Percentiles rank a stretch among this genome's conserved stretches.
Conservation (phyloP, 306 rosid species). For the Sicyos edulis region DNA sequence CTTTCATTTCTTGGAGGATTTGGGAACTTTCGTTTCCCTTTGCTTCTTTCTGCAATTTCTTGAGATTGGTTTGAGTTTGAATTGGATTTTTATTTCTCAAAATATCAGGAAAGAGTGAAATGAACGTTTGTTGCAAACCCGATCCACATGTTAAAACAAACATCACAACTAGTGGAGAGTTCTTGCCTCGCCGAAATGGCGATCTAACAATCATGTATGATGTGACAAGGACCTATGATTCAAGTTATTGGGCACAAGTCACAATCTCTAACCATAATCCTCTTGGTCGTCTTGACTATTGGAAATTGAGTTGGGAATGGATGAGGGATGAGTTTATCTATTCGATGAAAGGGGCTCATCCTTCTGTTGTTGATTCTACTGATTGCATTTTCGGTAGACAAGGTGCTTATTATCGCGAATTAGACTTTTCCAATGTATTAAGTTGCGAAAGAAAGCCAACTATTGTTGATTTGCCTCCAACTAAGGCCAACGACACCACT, state of each 20-base stretch:
- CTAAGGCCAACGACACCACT: conserved; percentile 61
- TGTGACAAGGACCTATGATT: conserved; percentile 53
- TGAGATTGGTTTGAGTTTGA: not conserved
- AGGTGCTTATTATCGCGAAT: conserved; percentile 35
- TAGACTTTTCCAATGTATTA: conserved; percentile 69
- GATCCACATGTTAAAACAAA: conserved; percentile 49
- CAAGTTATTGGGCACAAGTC: conserved; percentile 77
- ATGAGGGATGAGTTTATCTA: conserved; percentile 71
- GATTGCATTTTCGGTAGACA: conserved; percentile 72
- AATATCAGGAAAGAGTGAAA: conserved; percentile 47
- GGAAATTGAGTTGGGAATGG: conserved; percentile 96
- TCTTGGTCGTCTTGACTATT: conserved; percentile 90
- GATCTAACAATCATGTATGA: conserved; percentile 93
- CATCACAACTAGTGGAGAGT: conserved; percentile 41
- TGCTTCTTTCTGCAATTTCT: not conserved
- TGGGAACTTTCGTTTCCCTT: not conserved
- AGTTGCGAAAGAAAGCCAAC: conserved; percentile 78
- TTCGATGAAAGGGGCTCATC: conserved; percentile 87
- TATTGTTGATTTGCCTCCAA: conserved; percentile 71
- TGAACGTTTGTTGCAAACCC: conserved; percentile 62
- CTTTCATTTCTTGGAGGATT: not conserved
- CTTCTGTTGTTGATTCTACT: conserved; percentile 67
- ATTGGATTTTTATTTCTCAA: not conserved
- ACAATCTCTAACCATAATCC: conserved; percentile 73
- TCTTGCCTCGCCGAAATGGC: conserved; percentile 70